A percentile compares a stretch with the other conserved stretches of the same genome.
These are phyloP conservation scores for Pyrenophora tritici-repentis DNA, from an alignment of 2,329 filamentous ascomycete species.

Conservation along the genomic window DNA sequence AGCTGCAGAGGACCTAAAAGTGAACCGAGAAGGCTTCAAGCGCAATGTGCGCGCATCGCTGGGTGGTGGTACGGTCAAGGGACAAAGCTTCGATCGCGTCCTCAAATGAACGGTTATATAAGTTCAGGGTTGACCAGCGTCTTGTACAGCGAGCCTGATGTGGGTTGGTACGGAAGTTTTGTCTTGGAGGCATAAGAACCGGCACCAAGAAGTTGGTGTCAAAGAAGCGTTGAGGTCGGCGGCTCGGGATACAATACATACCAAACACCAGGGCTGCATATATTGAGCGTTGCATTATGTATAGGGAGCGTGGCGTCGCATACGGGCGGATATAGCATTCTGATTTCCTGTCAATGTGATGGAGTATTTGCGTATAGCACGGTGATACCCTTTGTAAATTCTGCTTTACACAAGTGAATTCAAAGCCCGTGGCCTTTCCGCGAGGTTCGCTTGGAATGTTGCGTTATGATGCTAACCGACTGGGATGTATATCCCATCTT, in stretches of 20 bases:
- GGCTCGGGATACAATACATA: conserved; percentile 1
- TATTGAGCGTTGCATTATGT: conserved; percentile 24
- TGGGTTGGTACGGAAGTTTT: background rate
- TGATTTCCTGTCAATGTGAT: conserved; percentile 9
- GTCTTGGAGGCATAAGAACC: background rate
- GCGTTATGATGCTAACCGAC: conserved; percentile 3
- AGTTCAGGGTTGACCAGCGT: background rate
- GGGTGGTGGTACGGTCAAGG: conserved; percentile 76
- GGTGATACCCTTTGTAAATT: background rate
- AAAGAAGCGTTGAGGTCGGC: background rate
- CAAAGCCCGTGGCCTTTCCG: background rate
- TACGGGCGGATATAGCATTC: conserved; percentile 19
- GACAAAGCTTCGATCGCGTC: conserved; percentile 77
- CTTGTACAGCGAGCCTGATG: background rate
- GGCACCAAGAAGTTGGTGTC: background rate
- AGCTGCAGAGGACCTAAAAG: conserved; percentile 87
- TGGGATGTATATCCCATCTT: too few species aligned
- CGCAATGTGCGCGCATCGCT: conserved; percentile 85
- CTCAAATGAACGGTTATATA: conserved; percentile 59
- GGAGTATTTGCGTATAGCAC: background rate
- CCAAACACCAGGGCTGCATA: conserved; percentile 30
- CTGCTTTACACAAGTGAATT: background rate
- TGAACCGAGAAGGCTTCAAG: conserved; percentile 86
- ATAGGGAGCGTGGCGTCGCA: conserved; percentile 36
- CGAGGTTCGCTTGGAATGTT: background rate